Evolutionary conservation across 805 yeast species (phyloP).

Genomic region (Nakazawaea pomicola): DNA sequence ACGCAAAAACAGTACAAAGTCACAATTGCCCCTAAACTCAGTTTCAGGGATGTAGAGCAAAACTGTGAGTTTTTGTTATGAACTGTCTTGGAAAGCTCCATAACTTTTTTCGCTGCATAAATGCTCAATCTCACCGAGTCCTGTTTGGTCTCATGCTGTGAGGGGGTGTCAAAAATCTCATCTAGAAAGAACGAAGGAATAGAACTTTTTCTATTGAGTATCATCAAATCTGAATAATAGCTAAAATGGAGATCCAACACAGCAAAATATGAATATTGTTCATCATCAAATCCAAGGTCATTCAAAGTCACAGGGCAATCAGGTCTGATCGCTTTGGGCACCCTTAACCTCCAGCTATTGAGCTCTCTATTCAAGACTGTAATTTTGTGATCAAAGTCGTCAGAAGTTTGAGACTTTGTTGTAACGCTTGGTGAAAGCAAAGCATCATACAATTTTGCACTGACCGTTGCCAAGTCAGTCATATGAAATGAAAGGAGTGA

Average conservation of each 20-base stretch:
- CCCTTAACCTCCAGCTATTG: not conserved
- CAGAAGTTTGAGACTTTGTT: not conserved
- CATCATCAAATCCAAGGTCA: not conserved
- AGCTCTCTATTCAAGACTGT: not conserved
- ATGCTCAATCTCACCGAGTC: not conserved
- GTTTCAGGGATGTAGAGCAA: not conserved
- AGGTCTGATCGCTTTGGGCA: not conserved
- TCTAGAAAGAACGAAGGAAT: not conserved
- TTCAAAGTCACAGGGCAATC: not conserved
- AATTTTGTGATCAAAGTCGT: not conserved
- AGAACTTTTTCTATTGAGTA: not conserved
- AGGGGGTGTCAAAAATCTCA: not conserved
- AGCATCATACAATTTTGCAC: not conserved
- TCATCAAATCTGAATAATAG: not conserved
- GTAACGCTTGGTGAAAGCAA: not conserved
- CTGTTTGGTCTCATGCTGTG: not conserved
- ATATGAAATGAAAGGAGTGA: not conserved
- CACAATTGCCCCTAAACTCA: not conserved
- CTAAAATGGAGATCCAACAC: not conserved
- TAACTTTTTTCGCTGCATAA: not conserved
- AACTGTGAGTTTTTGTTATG: not conserved
- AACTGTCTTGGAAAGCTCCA: not conserved
- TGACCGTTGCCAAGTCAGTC: not conserved
- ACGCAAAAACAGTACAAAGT: not conserved
- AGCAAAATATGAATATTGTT: not conserved